phyloP scores from a whole-genome alignment of 2,329 filamentous ascomycete genomes.

The Alternaria ethzedia region DNA sequence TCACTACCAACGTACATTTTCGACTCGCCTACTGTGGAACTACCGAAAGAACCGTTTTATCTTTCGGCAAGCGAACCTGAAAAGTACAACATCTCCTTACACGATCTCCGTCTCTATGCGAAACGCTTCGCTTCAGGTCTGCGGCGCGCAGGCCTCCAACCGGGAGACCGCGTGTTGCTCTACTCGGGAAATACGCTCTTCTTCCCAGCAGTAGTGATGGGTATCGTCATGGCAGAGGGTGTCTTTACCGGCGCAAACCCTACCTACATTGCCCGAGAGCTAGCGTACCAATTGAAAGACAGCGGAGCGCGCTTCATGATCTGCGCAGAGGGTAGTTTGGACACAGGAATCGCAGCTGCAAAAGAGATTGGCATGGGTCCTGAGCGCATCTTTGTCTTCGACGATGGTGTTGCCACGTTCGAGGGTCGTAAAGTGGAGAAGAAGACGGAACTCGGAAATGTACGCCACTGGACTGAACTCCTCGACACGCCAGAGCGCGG shows the following conservation, averaged over 20 bases:
- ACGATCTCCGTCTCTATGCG: constrained; percentile 71
- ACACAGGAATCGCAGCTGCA: constrained; percentile 71
- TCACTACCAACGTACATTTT: constrained; percentile 59
- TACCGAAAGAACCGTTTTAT: constrained; percentile 58
- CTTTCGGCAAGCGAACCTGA: constrained; percentile 72
- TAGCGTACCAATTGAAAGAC: constrained; percentile 77
- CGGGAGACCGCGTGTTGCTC: constrained; percentile 72
- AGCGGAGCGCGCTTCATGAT: constrained; percentile 72
- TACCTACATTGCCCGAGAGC: constrained; percentile 69
- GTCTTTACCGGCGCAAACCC: constrained; percentile 81
- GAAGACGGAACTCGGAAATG: constrained; percentile 46
- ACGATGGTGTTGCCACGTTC: constrained; percentile 58
- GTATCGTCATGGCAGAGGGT: constrained; percentile 77
- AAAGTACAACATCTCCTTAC: constrained; percentile 68
- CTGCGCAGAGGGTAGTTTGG: constrained; percentile 64
- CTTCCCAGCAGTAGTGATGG: constrained; percentile 73
- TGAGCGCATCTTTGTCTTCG: constrained; percentile 69
- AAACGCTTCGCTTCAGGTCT: constrained; percentile 76
- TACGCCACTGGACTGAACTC: constrained; percentile 70
- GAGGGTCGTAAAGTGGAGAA: constrained; percentile 48
- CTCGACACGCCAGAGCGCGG: constrained; percentile 58
- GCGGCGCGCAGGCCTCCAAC: constrained; percentile 66
- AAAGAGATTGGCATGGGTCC: constrained; percentile 61
- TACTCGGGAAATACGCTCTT: constrained; percentile 77
- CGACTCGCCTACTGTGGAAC: constrained; percentile 54